Percentiles rank a stretch among this genome's conserved stretches.
Evolutionary conservation across 129 eudicot genomes (phyloP).

Genomic region (Ambrosia trifida): DNA sequence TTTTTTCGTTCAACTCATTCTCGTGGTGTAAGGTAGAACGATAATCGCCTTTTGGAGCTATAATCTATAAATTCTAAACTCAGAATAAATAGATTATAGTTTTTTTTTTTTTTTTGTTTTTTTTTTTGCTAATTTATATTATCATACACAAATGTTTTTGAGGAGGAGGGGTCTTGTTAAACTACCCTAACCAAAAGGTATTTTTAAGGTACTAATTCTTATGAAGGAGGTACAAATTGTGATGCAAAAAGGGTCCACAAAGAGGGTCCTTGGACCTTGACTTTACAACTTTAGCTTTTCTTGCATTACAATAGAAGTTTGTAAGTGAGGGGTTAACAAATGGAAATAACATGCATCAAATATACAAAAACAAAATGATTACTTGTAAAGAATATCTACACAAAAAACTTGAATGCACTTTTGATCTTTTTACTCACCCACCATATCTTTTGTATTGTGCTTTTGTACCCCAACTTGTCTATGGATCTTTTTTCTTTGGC

Average conservation of each 20-base stretch:
- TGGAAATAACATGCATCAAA: slow-evolving; percentile 23
- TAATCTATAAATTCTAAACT: background rate
- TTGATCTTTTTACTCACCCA: slow-evolving; percentile 39
- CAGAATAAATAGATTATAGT: background rate
- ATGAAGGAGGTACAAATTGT: slow-evolving; percentile 25
- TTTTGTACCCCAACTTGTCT: slow-evolving; percentile 28
- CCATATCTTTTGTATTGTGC: slow-evolving; percentile 34
- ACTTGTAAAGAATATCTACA: slow-evolving; percentile 21
- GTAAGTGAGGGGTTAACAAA: slow-evolving; percentile 22
- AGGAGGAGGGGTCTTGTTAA: slow-evolving; percentile 7
- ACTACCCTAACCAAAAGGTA: slow-evolving; percentile 18
- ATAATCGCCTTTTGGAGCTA: background rate
- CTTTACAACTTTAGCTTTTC: slow-evolving; percentile 35
- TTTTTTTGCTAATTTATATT: no score
- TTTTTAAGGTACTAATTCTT: slow-evolving; percentile 13
- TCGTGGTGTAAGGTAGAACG: background rate
- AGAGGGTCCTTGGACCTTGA: slow-evolving; percentile 35
- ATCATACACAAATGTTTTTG: slow-evolving; percentile 21
- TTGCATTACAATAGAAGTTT: slow-evolving; percentile 46
- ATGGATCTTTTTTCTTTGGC: slow-evolving; percentile 9
- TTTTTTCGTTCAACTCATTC: background rate
- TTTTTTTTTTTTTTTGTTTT: no score
- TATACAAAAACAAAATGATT: slow-evolving; percentile 37
- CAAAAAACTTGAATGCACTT: slow-evolving; percentile 35
- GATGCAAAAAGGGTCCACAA: slow-evolving; percentile 29